phyloP scores from a whole-genome alignment of 257 asterid species.

The Solanum clarkiae region DNA sequence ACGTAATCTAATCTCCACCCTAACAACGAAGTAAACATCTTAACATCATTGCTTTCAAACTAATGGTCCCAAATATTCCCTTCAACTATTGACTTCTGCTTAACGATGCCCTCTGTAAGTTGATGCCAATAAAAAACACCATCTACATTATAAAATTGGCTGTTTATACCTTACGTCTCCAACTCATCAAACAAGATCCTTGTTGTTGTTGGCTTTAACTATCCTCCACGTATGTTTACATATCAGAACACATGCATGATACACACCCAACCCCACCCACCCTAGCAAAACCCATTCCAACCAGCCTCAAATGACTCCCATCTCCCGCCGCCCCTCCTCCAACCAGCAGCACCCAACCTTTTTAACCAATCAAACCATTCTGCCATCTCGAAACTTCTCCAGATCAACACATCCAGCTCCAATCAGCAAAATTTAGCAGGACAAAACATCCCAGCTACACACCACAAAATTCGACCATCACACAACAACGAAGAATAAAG shows the following conservation, averaged over 20 bases:
- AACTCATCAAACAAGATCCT: not conserved
- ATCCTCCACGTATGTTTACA: not conserved
- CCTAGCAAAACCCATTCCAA: not conserved
- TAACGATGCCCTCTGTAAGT: not conserved
- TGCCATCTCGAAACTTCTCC: not conserved
- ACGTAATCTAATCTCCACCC: not conserved
- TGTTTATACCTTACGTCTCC: not conserved
- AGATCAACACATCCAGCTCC: not conserved
- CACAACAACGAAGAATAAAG: not conserved
- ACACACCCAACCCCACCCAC: not conserved
- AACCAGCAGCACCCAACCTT: not conserved
- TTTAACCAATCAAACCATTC: not conserved
- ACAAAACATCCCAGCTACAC: not conserved
- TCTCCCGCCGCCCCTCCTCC: not conserved
- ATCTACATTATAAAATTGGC: not conserved
- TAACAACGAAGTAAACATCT: not conserved
- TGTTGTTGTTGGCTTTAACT: not conserved
- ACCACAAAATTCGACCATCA: not conserved
- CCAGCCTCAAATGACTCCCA: not conserved
- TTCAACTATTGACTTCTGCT: not conserved
- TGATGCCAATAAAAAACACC: not conserved
- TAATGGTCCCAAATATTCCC: not conserved
- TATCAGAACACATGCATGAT: not conserved
- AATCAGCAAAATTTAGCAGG: not conserved
- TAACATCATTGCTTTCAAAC: not conserved